These are phyloP conservation scores for Saksenaea vasiformis DNA, from an alignment of 371 early-diverging fungal species.

Conservation along the genomic window DNA sequence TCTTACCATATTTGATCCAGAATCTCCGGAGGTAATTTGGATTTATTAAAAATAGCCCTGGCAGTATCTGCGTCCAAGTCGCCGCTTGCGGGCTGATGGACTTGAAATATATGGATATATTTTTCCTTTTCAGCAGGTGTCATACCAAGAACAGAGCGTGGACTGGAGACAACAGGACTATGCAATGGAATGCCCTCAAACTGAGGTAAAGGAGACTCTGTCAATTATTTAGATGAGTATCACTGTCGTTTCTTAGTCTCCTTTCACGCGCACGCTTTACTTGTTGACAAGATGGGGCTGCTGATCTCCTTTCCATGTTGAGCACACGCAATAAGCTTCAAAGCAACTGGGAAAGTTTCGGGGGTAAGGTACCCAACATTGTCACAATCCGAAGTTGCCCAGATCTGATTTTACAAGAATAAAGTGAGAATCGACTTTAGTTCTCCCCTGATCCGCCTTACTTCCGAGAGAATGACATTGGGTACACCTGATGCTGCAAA, in stretches of 20 bases:
- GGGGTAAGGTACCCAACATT: slow-evolving; percentile 31
- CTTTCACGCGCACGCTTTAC: slow-evolving; percentile 16
- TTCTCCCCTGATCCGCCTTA: slow-evolving; percentile 21
- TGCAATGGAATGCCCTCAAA: slow-evolving; percentile 41
- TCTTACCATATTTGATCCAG: slow-evolving; percentile 51
- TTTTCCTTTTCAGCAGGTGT: slow-evolving; percentile 43
- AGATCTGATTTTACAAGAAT: slow-evolving; percentile 19
- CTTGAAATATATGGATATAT: slow-evolving; percentile 40
- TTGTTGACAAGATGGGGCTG: slow-evolving; percentile 28
- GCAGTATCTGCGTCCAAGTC: slow-evolving; percentile 39
- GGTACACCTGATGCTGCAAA: slow-evolving; percentile 75
- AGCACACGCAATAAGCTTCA: slow-evolving; percentile 38
- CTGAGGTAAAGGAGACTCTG: slow-evolving; percentile 44
- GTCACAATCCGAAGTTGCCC: slow-evolving; percentile 33
- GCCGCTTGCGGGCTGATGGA: slow-evolving; percentile 43
- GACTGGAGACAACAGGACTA: neutral
- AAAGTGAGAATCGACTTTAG: neutral
- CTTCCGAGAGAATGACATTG: slow-evolving; percentile 64
- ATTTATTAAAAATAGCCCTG: slow-evolving; percentile 44
- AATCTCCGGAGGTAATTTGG: slow-evolving; percentile 43
- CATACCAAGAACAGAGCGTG: slow-evolving; percentile 11
- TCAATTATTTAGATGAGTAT: neutral
- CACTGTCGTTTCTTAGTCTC: neutral
- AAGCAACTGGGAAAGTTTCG: slow-evolving; percentile 32
- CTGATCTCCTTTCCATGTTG: slow-evolving; percentile 27